Percentiles rank a stretch among this genome's conserved stretches.
Conservation (phyloP, 2,329 filamentous ascomycete species). For the Cytospora paraplurivora region DNA sequence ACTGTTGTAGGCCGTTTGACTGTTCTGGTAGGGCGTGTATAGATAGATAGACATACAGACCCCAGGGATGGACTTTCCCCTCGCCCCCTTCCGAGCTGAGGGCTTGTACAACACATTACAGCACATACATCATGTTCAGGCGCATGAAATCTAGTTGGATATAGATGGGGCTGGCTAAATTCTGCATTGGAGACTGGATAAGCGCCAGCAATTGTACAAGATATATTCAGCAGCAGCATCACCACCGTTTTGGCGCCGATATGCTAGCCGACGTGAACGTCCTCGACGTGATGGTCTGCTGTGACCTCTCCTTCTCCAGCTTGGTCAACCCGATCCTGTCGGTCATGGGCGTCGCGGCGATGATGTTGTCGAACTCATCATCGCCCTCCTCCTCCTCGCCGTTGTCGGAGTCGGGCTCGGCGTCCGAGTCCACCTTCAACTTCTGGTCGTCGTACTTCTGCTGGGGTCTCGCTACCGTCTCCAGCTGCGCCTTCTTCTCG, state of each 20-base stretch:
- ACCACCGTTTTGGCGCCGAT: constrained; percentile 53
- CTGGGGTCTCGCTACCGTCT: constrained; percentile 64
- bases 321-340: constrained; percentile 72
- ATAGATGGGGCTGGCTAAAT: neutral
- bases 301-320: constrained; percentile 57
- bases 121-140: neutral
- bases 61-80: neutral
- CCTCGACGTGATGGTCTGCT: constrained; percentile 49
- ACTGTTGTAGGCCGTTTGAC: constrained; percentile 1
- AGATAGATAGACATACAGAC: neutral
- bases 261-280: constrained; percentile 54
- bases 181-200: neutral
- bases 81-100: neutral
- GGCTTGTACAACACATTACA: neutral
- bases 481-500: constrained; percentile 57
- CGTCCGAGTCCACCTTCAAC: constrained; percentile 70
- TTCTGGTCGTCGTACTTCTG: constrained; percentile 50
- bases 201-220: neutral
- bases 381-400: constrained; percentile 58
- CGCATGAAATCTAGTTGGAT: neutral
- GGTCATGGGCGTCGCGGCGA: constrained; percentile 85
- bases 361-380: constrained; percentile 89
- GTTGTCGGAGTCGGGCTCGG: constrained; percentile 50
- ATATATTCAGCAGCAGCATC: neutral
- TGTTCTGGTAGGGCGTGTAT: constrained; percentile 7